Evolutionary conservation across 1,284 basidiomycete species (phyloP), one percentile per base, ranked within the genome.

Genomic region (Moesziomyces sp.): DNA sequence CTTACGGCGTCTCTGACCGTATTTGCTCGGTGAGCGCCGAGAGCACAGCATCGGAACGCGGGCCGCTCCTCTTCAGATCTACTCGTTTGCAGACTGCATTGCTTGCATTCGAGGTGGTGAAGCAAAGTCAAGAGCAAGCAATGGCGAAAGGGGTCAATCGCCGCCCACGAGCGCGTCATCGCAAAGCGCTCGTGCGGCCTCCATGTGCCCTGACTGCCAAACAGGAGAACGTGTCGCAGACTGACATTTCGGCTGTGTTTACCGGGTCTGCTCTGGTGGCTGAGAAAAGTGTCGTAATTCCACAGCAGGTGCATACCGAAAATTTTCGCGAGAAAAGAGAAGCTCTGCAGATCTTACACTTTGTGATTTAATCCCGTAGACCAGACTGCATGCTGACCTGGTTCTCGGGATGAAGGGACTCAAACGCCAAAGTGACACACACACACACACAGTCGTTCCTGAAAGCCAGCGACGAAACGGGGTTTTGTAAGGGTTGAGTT

Each of bases 401-500:
- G 21, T 21, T 21, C 21, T 21, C 21, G 21, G 21, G 21, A 21
- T 21, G 21, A 21, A 28, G 28, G 9, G 28, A 28, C 28, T 28
- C 28, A 28, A 9, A 21, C 28, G 28, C 28, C 28, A 28, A 28
- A 9, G 28, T 9, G 21, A 21, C 9, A 9, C 28, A 28, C 28
- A 28, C 9, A 5, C 28, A 28, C 28, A 28, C 28, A 34, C 9
- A 34, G 30, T 34, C 10, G 13, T 3, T 13, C 6, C 30, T 13
- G 13, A 11, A 34, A 34, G 26, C 6, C 26, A 28, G 30, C 30
- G 30, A 13, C 30, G 10, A 8, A 11, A 34, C 13, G 30, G 30
- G 38, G 38, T 40, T 40, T 40, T 23, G 21, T 26, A 46, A 23
- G 11, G 35, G 23, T 46, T 46, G 50, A 61, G 38, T 18, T 57